These are phyloP conservation scores for Dothideomycetidae sp. DNA, from an alignment of 2,329 filamentous ascomycete species.

Conservation along the genomic window DNA sequence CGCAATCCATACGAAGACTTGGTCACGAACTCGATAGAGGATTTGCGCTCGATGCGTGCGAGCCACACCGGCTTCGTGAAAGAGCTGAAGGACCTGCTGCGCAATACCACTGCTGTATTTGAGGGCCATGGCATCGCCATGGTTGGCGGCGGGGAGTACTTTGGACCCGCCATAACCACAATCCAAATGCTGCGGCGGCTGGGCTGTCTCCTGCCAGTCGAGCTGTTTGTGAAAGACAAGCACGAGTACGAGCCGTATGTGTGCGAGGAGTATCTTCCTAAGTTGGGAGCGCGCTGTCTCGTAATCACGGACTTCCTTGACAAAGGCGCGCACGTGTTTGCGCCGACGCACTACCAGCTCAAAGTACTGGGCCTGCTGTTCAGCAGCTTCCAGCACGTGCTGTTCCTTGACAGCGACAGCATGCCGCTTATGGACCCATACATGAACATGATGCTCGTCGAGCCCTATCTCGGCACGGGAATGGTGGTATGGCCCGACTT, in stretches of 20 bases:
- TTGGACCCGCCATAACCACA: slow-evolving; percentile 31
- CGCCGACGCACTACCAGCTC: slow-evolving; percentile 32
- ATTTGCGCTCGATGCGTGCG: neutral
- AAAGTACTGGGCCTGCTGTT: slow-evolving; percentile 37
- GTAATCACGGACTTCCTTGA: slow-evolving; percentile 30
- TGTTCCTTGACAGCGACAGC: slow-evolving; percentile 36
- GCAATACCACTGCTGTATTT: slow-evolving; percentile 10
- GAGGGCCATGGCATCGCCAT: slow-evolving; percentile 22
- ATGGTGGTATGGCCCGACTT: slow-evolving; percentile 37
- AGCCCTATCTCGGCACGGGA: slow-evolving; percentile 28
- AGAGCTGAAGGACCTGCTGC: slow-evolving; percentile 5
- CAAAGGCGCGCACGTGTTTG: slow-evolving; percentile 13
- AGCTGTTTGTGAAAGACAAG: slow-evolving; percentile 31
- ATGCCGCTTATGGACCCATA: slow-evolving; percentile 32
- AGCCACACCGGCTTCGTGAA: slow-evolving; percentile 4
- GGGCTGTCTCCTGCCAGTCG: slow-evolving; percentile 30
- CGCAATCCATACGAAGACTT: slow-evolving; percentile 4
- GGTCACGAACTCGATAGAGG: slow-evolving; percentile 4
- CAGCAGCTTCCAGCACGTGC: slow-evolving; percentile 35
- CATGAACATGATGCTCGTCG: slow-evolving; percentile 24
- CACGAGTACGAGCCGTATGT: slow-evolving; percentile 29
- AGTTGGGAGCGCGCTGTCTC: slow-evolving; percentile 30
- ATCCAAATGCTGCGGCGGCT: slow-evolving; percentile 32
- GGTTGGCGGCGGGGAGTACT: slow-evolving; percentile 29
- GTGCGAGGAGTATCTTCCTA: slow-evolving; percentile 30